A percentile compares a stretch with the other conserved stretches of the same genome.
Evolutionary conservation across 129 eudicot species (phyloP).

Genomic region (Flaveria bidentis): DNA sequence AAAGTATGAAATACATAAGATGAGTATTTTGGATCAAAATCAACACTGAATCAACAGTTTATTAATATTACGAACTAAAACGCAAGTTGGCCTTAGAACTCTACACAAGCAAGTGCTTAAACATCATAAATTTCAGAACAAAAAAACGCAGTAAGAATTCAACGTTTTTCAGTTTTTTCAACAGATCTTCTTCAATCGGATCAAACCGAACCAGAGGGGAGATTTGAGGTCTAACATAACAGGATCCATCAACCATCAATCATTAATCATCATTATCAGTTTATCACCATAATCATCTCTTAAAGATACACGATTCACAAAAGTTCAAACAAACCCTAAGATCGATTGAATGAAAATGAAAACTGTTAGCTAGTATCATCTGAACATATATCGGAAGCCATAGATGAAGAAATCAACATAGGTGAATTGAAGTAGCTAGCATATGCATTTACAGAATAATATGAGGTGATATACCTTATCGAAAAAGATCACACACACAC

Average conservation of each 20-base stretch:
- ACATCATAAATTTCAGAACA: too few relatives aligned
- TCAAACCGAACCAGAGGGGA: slow-evolving; percentile 13
- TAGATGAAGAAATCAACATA: neutral
- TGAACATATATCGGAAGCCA: neutral
- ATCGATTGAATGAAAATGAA: neutral
- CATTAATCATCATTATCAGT: too few relatives aligned
- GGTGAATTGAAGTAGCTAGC: neutral
- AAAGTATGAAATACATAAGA: too few relatives aligned
- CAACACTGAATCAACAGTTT: too few relatives aligned
- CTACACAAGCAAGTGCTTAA: too few relatives aligned
- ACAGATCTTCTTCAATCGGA: neutral
- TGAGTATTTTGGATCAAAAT: too few relatives aligned
- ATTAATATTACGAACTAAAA: too few relatives aligned
- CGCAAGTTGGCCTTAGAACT: too few relatives aligned
- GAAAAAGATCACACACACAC: slow-evolving; percentile 1
- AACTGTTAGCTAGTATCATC: neutral
- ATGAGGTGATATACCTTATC: neutral
- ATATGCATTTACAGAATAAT: slow-evolving; percentile 4
- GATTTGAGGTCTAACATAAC: slow-evolving; percentile 9
- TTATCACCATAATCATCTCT: neutral
- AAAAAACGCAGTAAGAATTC: too few relatives aligned
- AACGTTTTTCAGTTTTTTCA: too few relatives aligned
- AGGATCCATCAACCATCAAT: slow-evolving; percentile 11
- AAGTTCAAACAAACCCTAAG: slow-evolving; percentile 7
- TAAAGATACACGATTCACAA: slow-evolving; percentile 8